Base-by-base conservation (phyloP, 805 yeast species). In the Ogataea neopini region DNA sequence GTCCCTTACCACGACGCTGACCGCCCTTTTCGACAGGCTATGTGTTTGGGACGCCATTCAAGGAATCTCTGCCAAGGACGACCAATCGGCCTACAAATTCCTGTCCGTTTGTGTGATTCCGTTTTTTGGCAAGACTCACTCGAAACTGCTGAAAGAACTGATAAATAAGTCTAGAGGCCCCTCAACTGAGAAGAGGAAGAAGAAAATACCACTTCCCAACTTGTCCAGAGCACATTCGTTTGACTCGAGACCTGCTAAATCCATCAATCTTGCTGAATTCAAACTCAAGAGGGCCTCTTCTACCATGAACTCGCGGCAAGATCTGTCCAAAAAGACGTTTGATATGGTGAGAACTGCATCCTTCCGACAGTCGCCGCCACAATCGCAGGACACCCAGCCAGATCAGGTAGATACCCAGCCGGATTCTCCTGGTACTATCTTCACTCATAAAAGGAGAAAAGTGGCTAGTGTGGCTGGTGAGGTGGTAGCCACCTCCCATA, bases 41-140 rank as follows among this genome's bases (percentile, higher is more conserved):
- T 63, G 69, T 44, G 62, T 65, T 8, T 59, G 61, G 55, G 72
- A 67, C 49, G 70, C 69, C 0, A 53, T 67, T 3, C 36, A 45
- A 8, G 69, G 66, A 2, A 35, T 58, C 3, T 49, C 60, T 19
- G 47, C 61, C 10, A 59, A 48, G 22, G 64, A 61, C 29, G 54
- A 57, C 15, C 45, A 52, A 6, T 66, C 70, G 1, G 51, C 69
- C 3, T 61, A 57, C 44, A 51, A 49, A 7, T 66, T 63, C 34
- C 40, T 67, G n/a, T 45, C 59, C 17, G 54, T 47, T 22, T 55
- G 61, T 19, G 53, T 66, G 4, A 51, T 63, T 13, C 71, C 71
- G 1, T 67, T 53, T 45, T 64, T 59, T 35, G 62, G 58, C 29
- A 64, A 58, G 20, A 43, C 54, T 5, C 66, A 60, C 47, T 33